Evolutionary conservation across 2,329 filamentous ascomycete genomes (phyloP), one percentile per base, ranked within the genome.

Genomic region (Teratosphaeria zuluensis): DNA sequence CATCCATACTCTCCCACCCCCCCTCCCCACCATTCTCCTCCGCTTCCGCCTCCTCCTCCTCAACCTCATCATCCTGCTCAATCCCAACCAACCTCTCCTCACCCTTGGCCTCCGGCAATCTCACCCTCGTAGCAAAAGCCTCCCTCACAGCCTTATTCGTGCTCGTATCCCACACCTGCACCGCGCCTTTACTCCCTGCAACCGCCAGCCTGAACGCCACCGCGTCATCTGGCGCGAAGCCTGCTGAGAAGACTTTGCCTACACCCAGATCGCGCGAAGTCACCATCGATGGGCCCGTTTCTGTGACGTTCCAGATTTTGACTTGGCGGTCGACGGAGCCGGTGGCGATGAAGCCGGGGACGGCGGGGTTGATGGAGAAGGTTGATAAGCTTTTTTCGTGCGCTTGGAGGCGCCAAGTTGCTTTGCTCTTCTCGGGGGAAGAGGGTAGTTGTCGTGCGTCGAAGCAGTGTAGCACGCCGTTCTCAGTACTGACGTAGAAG

Each of bases 121-220:
- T 81, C 59, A 92, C 80, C 59, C 84, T 86, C 68, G 78, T 84
- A 38, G 88, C 90, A 76, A 99, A 99, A 1, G 88, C 86, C 63
- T 87, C 83, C 59, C 94, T 84, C 33, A 99, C 90, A 30, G 88
- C 87, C 14, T 84, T 84, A 72, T 99, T 99, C 59, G 94, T 99
- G 73, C 90, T 87, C 24, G 94, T 96, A 74, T 97, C 92, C 94
- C 94, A 99, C 56, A 99, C 86, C 72, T 95, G 89, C 70, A 97
- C 85, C 38, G 84, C 84, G 53, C 94, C 94, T 77, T 95, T 95
- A 79, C 92, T 97, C 58, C 94, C 94, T 6, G 92, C 94, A 19
- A 99, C 90, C 1, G 92, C 89, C 52, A 99, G 80, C 57, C 94
- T 83, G 81, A 97, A 99, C 28, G 89, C 89, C 9, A 97, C 91